Base-by-base conservation (phyloP, 805 yeast genomes). In the Saturnispora halmiae region DNA sequence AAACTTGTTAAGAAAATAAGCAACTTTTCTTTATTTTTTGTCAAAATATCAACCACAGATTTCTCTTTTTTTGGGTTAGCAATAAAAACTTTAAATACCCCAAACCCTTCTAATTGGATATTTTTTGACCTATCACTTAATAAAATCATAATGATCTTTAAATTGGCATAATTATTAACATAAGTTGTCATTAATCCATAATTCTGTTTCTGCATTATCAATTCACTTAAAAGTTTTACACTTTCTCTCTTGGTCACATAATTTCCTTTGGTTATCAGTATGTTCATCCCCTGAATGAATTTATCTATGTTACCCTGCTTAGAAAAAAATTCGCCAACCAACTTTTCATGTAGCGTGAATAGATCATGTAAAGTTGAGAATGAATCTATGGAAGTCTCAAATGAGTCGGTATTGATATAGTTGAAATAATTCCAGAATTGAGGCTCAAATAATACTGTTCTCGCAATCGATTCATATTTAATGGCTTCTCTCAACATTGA, bases 191-290 rank as follows among this genome's bases (percentile, higher is more conserved):
- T 79, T 48, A 85, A 72, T 37, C 62, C 65, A 54, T 77, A 82
- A 62, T 87, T 85, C 25, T 78, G 69, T 48, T 86, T 72, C 42
- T 76, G 75, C 45, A 83, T 65, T 3, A 92, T 77, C 46, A 92
- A 65, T 39, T 78, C 80, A 13, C 82, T 73, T 44, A 88, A 66
- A 25, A 92, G 64, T 51, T 82, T 82, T 26, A 87, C 75, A 26
- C 94, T 78, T 61, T 90, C 97, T 47, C 98, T 75, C 56, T 87
- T 86, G 2, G 94, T 86, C 24, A 92, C 96, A 59, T 92, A 92
- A 59, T 83, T 87, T 13, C 77, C 74, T 34, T 85, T 80, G 34
- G 76, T 73, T 45, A 92, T 78, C 44, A 90, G 64, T 41, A 69
- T 69, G 57, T 85, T 87, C 49, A 86, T 79, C 46, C 67, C 63